Base-by-base conservation (phyloP, 2,329 filamentous ascomycete genomes). In the Ophiocordyceps unilateralis region DNA sequence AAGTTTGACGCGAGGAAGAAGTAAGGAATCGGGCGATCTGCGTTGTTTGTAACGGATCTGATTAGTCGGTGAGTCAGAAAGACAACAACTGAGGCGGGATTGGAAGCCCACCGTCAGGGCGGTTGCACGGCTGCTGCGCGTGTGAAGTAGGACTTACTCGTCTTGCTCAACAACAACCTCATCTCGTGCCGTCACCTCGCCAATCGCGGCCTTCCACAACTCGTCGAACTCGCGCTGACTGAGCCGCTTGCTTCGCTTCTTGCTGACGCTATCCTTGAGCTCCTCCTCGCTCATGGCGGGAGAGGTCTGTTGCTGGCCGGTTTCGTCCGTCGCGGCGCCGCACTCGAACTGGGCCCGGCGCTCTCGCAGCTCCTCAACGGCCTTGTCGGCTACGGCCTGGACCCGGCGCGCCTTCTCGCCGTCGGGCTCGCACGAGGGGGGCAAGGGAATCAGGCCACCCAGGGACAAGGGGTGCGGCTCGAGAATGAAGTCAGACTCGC, bases 391-490 rank as follows among this genome's bases (percentile, higher is more conserved):
- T 15, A 98, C 86, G 19, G 81, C 76, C 54, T 89, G 85, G 41
- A 96, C 82, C 17, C 83, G 81, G 34, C 85, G 78, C 8, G 82
- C 85, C 60, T 94, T 95, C 54, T 93, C 86, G 47, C 87, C 87
- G 59, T 98, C 93, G 0, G 91, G 83, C 61, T 95, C 89, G 60
- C 91, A 98, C 5, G 85, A 88, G 1, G 93, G 89, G 6, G 88
- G 78, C 9, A 98, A 65, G 8, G 91, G 91, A 5, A 96, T 55
- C 4, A 93, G 56, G 0, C 91, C 88, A 41, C 80, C 78, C 0
- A 95, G 58, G 0, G 87, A 81, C 20, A 96, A 68, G 1, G 89
- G 88, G 57, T 96, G 89, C 1, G 78, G 75, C 54, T 83, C 82
- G 32, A 91, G 69, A 40, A 98, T 73, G 55, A 93, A 98, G 56